A percentile compares a stretch with the other conserved stretches of the same genome.
These are phyloP conservation scores for Hordeum marinum DNA, from an alignment of 176 grass and related monocot species.

Conservation along the genomic window DNA sequence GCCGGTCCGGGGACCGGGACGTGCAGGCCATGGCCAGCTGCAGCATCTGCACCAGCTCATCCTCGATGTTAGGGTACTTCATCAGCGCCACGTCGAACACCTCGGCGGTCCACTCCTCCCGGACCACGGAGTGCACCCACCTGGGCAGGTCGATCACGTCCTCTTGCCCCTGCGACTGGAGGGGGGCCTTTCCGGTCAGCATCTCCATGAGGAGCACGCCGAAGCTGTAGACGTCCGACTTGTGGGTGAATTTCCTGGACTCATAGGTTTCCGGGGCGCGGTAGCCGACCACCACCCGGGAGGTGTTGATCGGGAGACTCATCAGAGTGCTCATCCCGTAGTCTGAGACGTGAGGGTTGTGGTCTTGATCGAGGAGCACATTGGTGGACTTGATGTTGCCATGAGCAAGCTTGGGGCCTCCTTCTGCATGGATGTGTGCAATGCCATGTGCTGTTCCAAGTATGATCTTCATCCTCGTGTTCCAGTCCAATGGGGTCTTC, in stretches of 20 bases:
- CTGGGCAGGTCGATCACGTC: conserved; percentile 68
- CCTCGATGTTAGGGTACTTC: conserved; percentile 59
- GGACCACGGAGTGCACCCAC: conserved; percentile 88
- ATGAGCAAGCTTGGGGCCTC: conserved; percentile 71
- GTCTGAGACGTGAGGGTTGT: conserved; percentile 69
- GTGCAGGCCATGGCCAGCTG: conserved; percentile 84
- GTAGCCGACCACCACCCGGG: conserved; percentile 54
- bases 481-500: conserved; percentile 72
- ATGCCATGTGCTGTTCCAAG: conserved; percentile 67
- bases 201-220: conserved; percentile 95
- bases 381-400: conserved; percentile 97
- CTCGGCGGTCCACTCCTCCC: conserved; percentile 96
- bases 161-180: conserved; percentile 83
- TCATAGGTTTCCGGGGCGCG: conserved; percentile 80
- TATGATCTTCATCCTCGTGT: conserved; percentile 78
- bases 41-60: conserved; percentile 93
- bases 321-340: conserved; percentile 64
- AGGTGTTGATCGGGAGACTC: conserved; percentile 61
- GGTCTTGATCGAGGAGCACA: conserved; percentile 69
- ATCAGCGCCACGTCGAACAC: conserved; percentile 82
- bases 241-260: conserved; percentile 76
- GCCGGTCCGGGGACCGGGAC: conserved; percentile 48
- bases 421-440: conserved; percentile 75
- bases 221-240: conserved; percentile 90
- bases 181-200: conserved; percentile 87